Conservation (phyloP, 1,284 basidiomycete genomes). For the Trametes polyzona region DNA sequence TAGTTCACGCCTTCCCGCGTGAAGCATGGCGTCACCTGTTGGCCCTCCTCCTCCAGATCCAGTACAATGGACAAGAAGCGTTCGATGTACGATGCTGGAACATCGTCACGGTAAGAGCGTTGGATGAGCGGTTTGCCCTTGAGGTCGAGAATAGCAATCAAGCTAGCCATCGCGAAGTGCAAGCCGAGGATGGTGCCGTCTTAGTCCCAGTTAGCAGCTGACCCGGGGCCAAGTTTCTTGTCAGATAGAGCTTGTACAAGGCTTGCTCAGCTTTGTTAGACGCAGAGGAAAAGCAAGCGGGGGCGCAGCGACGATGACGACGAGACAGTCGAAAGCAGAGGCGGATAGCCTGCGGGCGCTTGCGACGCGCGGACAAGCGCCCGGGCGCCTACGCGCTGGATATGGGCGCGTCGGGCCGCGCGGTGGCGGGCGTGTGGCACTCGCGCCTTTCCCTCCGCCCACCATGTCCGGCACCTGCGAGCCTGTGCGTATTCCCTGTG, state of each 20-base stretch:
- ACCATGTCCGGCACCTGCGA: constrained; percentile 22
- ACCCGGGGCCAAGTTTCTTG: no score
- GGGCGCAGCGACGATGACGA: no score
- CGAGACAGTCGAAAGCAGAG: not conserved
- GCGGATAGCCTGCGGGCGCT: not conserved
- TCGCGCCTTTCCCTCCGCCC: constrained; percentile 15
- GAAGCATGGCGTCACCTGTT: constrained; percentile 95
- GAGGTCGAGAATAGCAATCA: constrained; percentile 95
- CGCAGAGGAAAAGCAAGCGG: no score
- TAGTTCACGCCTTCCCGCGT: constrained; percentile 94
- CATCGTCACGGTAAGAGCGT: constrained; percentile 97
- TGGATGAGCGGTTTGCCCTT: constrained; percentile 99
- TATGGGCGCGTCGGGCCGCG: constrained; percentile 17
- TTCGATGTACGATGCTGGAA: constrained; percentile 87
- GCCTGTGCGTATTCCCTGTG: constrained; percentile 12
- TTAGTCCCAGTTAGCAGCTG: not conserved
- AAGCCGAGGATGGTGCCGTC: not conserved
- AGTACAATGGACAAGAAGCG: constrained; percentile 93
- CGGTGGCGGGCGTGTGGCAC: constrained; percentile 15
- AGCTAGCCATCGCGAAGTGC: constrained; percentile 50
- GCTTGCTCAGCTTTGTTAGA: no score
- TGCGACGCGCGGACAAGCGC: not conserved
- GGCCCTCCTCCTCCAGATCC: constrained; percentile 97
- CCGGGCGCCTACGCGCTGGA: constrained; percentile 13
- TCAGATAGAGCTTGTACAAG: no score